A percentile compares a stretch with the other conserved stretches of the same genome.
These are phyloP conservation scores for Lipomyces yamadae DNA, from an alignment of 805 yeast species.

Conservation along the genomic window DNA sequence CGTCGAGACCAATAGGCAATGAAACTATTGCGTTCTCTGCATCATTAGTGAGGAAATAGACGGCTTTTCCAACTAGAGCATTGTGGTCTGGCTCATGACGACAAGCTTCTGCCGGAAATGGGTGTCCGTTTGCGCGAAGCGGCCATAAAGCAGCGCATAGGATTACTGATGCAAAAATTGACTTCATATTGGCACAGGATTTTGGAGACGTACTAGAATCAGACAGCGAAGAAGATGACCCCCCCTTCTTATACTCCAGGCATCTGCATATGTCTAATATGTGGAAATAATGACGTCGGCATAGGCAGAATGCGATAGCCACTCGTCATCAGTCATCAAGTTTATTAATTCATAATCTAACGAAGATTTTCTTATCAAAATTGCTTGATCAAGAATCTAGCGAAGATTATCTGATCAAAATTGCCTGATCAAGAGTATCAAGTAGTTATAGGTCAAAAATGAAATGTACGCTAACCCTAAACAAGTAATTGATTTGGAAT, in stretches of 20 bases:
- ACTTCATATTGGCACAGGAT: neutral
- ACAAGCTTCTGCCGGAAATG: neutral
- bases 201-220: neutral
- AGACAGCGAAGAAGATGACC: neutral
- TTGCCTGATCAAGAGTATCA: neutral
- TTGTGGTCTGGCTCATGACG: too few species aligned
- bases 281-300: neutral
- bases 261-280: neutral
- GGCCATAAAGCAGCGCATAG: neutral
- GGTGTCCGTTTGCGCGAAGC: neutral
- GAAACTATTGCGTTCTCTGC: constrained; percentile 6
- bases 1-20: neutral
- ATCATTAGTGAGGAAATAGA: constrained; percentile 1
- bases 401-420: constrained; percentile 1
- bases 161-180: neutral
- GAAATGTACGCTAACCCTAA: neutral
- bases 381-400: neutral
- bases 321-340: too few species aligned
- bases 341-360: too few species aligned
- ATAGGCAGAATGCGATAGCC: neutral
- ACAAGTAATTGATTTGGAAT: constrained; percentile 5
- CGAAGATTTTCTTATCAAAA: too few species aligned
- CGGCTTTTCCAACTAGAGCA: neutral
- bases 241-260: constrained; percentile 4
- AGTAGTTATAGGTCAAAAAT: neutral